phyloP scores from a whole-genome alignment of 208 protist genomes.

The Crithidia mellificae region DNA sequence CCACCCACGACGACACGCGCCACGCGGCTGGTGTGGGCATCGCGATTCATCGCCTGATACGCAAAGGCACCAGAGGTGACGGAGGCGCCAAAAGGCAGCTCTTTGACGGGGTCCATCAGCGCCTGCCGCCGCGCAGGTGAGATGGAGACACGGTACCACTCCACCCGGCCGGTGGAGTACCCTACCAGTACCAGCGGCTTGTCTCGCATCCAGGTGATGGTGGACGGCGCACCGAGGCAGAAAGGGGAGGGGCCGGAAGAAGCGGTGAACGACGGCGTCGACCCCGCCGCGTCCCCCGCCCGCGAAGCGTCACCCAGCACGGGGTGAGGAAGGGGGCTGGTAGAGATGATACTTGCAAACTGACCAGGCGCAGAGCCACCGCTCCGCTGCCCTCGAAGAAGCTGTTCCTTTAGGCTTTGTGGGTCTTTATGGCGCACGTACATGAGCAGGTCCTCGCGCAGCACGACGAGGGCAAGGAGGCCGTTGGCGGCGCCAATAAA shows the following conservation, averaged over 20 bases:
- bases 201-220: slow-evolving; percentile 87
- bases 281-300: no score
- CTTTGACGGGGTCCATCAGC: slow-evolving; percentile 27
- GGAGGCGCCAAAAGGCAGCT: slow-evolving; percentile 22
- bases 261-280: no score
- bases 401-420: slow-evolving; percentile 31
- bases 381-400: slow-evolving; percentile 6
- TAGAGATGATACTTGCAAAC: no score
- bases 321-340: no score
- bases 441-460: slow-evolving; percentile 39
- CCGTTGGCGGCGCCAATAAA: slow-evolving; percentile 65
- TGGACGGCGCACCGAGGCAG: slow-evolving; percentile 41
- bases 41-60: slow-evolving; percentile 34
- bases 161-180: slow-evolving; percentile 56
- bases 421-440: slow-evolving; percentile 53
- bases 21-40: slow-evolving; percentile 18
- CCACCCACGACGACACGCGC: slow-evolving; percentile 34
- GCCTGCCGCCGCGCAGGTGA: slow-evolving; percentile 31
- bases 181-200: slow-evolving; percentile 81
- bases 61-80: slow-evolving; percentile 28
- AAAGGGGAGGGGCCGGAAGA: not conserved
- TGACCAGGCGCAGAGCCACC: no score
- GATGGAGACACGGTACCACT: slow-evolving; percentile 80
- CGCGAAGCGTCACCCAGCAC: no score
- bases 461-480: slow-evolving; percentile 54